Evolutionary conservation across 768 basidiomycete genomes (phyloP).

Genomic region (Phaeolepiota aurea): DNA sequence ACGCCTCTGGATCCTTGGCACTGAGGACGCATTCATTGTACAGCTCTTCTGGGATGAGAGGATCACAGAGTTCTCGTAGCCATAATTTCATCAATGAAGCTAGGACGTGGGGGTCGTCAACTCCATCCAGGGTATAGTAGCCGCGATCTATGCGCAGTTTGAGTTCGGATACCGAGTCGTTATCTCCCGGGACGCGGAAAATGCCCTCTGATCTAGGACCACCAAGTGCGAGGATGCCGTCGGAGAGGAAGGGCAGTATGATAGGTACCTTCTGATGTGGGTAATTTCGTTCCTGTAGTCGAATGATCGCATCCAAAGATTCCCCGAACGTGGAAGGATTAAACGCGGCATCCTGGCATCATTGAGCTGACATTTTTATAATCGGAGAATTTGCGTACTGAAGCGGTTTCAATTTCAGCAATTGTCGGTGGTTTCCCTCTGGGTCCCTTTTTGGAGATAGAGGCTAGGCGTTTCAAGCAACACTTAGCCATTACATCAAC

Average conservation of each 20-base stretch:
- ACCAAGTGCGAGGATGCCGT: conserved; percentile 84
- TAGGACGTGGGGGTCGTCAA: conserved; percentile 86
- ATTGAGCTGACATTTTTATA: conserved; percentile 1
- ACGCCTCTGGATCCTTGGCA: conserved; percentile 58
- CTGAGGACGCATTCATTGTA: conserved; percentile 84
- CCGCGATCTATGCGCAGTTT: conserved; percentile 88
- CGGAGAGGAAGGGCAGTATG: conserved; percentile 88
- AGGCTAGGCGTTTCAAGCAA: conserved; percentile 68
- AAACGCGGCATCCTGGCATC: conserved; percentile 76
- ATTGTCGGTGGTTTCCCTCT: conserved; percentile 75
- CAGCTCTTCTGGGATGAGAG: conserved; percentile 84
- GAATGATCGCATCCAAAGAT: conserved; percentile 75
- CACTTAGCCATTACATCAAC: conserved; percentile 89
- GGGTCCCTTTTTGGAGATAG: conserved; percentile 78
- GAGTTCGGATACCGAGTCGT: conserved; percentile 79
- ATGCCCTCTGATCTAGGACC: conserved; percentile 85
- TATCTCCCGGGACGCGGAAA: conserved; percentile 88
- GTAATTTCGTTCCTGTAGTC: conserved; percentile 81
- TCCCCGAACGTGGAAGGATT: conserved; percentile 93
- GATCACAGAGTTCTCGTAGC: conserved; percentile 87
- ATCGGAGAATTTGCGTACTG: conserved; percentile 33
- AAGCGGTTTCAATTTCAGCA: conserved; percentile 88
- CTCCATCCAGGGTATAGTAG: conserved; percentile 82
- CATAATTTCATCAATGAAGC: conserved; percentile 89
- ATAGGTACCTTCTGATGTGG: conserved; percentile 82